Evolutionary conservation across 495 filamentous ascomycete genomes (phyloP).

Genomic region (Talaromyces stipitatus): DNA sequence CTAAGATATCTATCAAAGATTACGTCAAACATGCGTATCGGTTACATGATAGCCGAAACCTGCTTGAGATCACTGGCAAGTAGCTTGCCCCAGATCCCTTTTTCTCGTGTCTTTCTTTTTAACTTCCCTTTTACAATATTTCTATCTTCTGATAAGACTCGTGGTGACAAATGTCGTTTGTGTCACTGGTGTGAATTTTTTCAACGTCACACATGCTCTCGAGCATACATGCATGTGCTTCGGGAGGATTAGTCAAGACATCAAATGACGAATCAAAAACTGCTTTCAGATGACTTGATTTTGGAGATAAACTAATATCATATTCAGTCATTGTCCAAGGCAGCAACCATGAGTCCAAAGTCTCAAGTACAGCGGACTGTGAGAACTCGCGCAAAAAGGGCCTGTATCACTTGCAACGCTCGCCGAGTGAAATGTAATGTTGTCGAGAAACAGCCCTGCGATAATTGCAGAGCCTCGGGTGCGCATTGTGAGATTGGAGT

Average conservation of each 20-base stretch:
- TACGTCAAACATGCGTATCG: background rate
- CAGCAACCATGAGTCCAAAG: conserved; percentile 1
- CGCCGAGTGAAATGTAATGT: conserved; percentile 43
- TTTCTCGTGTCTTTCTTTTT: background rate
- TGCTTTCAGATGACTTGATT: background rate
- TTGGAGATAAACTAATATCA: background rate
- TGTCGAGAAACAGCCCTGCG: conserved; percentile 33
- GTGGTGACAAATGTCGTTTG: background rate
- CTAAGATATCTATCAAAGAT: background rate
- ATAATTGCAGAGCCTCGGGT: conserved; percentile 32
- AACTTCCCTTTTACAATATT: background rate
- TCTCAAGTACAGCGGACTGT: background rate
- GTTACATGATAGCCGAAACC: conserved; percentile 3
- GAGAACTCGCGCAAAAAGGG: conserved; percentile 31
- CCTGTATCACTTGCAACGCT: conserved; percentile 37
- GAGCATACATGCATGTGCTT: background rate
- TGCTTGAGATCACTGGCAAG: background rate
- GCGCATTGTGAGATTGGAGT: conserved; percentile 33
- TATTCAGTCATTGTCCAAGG: background rate
- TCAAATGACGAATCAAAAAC: background rate
- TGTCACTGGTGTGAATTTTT: background rate
- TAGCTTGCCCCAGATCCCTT: background rate
- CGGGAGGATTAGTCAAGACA: background rate
- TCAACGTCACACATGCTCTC: background rate
- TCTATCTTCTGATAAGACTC: background rate